Evolutionary conservation across 495 filamentous ascomycete species (phyloP).

Genomic region (Talaromyces adpressus): DNA sequence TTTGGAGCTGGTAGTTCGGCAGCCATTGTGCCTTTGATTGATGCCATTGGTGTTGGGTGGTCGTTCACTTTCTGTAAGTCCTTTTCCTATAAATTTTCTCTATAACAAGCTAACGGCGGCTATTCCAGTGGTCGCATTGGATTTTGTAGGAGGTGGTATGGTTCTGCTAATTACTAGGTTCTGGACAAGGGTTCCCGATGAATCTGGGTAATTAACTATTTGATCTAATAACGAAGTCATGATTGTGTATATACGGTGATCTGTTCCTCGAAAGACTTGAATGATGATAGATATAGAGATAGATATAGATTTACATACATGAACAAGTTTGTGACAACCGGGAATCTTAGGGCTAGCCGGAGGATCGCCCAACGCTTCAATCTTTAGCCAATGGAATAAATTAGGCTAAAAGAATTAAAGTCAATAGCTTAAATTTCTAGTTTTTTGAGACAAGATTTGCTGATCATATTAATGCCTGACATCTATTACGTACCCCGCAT

Average conservation of each 20-base stretch:
- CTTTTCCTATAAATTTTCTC: no score
- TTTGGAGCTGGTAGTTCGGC: conserved; percentile 60
- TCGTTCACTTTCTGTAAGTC: conserved; percentile 36
- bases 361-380: background rate
- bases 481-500: background rate
- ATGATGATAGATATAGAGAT: background rate
- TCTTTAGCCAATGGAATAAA: background rate
- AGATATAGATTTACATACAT: background rate
- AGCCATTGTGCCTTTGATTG: conserved; percentile 56
- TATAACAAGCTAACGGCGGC: background rate
- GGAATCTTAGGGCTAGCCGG: background rate
- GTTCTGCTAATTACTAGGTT: background rate
- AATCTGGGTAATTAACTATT: background rate
- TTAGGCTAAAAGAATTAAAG: background rate
- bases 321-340: background rate
- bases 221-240: background rate
- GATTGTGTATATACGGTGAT: background rate
- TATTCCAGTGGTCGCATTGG: background rate
- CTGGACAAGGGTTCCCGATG: background rate
- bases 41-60: conserved; percentile 61
- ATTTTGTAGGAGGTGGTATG: background rate
- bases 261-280: background rate
- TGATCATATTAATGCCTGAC: background rate
- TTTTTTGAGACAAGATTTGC: background rate
- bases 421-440: background rate